Evolutionary conservation across 352 stramenopile genomes (phyloP).

Genomic region (Phytophthora melonis): DNA sequence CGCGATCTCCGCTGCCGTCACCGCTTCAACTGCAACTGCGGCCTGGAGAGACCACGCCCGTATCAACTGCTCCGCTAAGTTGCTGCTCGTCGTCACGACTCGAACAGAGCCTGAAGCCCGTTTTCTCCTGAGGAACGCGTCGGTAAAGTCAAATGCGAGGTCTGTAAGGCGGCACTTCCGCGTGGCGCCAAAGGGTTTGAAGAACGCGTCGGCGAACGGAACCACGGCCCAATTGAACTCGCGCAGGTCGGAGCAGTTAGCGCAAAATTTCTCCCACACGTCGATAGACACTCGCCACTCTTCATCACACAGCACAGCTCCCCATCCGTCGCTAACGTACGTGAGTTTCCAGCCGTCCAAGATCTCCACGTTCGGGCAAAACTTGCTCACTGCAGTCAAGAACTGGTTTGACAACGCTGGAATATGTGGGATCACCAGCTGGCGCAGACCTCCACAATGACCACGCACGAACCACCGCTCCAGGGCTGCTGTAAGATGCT

Average conservation of each 20-base stretch:
- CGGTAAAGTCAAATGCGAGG: conserved; percentile 50
- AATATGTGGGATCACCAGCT: conserved; percentile 53
- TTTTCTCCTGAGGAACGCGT: conserved; percentile 37
- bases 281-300: conserved; percentile 55
- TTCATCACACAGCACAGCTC: conserved; percentile 57
- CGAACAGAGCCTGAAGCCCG: conserved; percentile 10
- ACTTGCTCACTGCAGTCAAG: conserved; percentile 47
- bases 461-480: conserved; percentile 53
- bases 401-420: conserved; percentile 51
- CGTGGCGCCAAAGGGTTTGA: conserved; percentile 52
- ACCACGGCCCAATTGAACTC: conserved; percentile 73
- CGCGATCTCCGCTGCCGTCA: conserved; percentile 15
- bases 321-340: conserved; percentile 59
- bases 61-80: conserved; percentile 32
- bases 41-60: conserved; percentile 23
- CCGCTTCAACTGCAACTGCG: conserved; percentile 14
- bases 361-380: conserved; percentile 61
- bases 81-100: conserved; percentile 10
- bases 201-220: conserved; percentile 60
- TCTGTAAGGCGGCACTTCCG: conserved; percentile 53
- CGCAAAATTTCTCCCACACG: conserved; percentile 55
- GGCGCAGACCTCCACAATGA: conserved; percentile 38
- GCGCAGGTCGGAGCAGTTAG: conserved; percentile 43
- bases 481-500: conserved; percentile 43
- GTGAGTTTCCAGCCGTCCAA: conserved; percentile 69